Percentiles rank a stretch among this genome's conserved stretches.
Evolutionary conservation across 1,284 basidiomycete genomes (phyloP).

Genomic region (Irpex lacteus): DNA sequence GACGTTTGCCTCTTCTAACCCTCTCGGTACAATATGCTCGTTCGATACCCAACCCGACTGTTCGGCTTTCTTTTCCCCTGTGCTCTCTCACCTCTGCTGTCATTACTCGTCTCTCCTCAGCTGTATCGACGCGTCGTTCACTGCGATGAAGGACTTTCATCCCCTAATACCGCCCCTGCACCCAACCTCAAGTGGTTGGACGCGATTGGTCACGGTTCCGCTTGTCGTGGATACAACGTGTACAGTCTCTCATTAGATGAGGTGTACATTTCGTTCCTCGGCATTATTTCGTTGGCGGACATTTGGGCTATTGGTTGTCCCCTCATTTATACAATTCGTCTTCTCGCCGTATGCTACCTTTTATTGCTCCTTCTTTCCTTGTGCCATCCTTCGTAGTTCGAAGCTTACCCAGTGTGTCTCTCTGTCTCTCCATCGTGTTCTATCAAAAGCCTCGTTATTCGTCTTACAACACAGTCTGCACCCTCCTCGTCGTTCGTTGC

Average conservation of each 20-base stretch:
- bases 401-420: not conserved
- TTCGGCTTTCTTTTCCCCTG: constrained; percentile 11
- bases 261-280: constrained; percentile 9
- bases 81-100: constrained; percentile 15
- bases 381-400: constrained; percentile 11
- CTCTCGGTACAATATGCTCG: constrained; percentile 8
- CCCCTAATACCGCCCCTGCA: constrained; percentile 2
- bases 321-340: constrained; percentile 45
- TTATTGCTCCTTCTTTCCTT: constrained; percentile 25
- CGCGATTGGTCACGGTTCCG: constrained; percentile 8
- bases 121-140: constrained; percentile 18
- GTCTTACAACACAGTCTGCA: constrained; percentile 2
- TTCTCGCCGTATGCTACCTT: constrained; percentile 21
- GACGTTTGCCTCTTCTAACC: not conserved
- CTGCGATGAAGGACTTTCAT: constrained; percentile 17
- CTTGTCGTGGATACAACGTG: constrained; percentile 3
- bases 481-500: constrained; percentile 16
- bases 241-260: constrained; percentile 1
- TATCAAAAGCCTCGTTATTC: not conserved
- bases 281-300: constrained; percentile 21
- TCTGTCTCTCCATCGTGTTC: constrained; percentile 2
- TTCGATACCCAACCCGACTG: constrained; percentile 15
- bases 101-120: constrained; percentile 1
- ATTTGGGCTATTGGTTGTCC: constrained; percentile 64
- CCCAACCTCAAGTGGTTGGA: constrained; percentile 9